phyloP scores from a whole-genome alignment of 2,329 filamentous ascomycete species.

The Xylaria polymorpha region DNA sequence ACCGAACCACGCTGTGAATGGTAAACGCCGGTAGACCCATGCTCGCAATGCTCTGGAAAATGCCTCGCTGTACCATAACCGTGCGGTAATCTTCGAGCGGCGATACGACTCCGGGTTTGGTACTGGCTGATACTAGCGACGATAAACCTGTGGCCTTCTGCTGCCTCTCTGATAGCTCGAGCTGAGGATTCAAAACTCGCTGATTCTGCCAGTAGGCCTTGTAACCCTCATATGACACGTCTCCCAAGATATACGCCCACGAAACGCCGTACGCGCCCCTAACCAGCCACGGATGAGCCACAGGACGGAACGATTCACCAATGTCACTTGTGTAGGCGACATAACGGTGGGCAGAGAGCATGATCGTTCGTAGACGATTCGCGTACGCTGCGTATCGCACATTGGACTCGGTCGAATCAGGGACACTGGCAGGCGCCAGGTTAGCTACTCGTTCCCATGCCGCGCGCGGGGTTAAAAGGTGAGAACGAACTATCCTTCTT shows the following conservation, averaged over 20 bases:
- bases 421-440: conserved; percentile 61
- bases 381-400: conserved; percentile 95
- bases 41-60: conserved; percentile 90
- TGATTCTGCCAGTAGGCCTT: conserved; percentile 93
- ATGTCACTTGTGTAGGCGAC: conserved; percentile 98
- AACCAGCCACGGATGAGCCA: conserved; percentile 87
- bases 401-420: conserved; percentile 84
- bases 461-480: not conserved
- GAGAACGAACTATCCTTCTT: conserved; percentile 78
- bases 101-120: conserved; percentile 61
- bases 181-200: conserved; percentile 74
- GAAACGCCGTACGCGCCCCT: conserved; percentile 87
- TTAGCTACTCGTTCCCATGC: conserved; percentile 15
- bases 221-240: conserved; percentile 93
- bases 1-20: conserved; percentile 91
- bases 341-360: conserved; percentile 91
- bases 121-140: conserved; percentile 46
- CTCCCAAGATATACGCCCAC: conserved; percentile 91
- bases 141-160: conserved; percentile 62
- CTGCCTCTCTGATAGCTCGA: conserved; percentile 64
- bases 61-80: conserved; percentile 88
- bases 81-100: conserved; percentile 90
- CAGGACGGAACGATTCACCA: conserved; percentile 92
- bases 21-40: conserved; percentile 97
- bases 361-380: conserved; percentile 83